phyloP scores from a whole-genome alignment of 2,329 filamentous ascomycete species.

The Berkeleyomyces basicola region DNA sequence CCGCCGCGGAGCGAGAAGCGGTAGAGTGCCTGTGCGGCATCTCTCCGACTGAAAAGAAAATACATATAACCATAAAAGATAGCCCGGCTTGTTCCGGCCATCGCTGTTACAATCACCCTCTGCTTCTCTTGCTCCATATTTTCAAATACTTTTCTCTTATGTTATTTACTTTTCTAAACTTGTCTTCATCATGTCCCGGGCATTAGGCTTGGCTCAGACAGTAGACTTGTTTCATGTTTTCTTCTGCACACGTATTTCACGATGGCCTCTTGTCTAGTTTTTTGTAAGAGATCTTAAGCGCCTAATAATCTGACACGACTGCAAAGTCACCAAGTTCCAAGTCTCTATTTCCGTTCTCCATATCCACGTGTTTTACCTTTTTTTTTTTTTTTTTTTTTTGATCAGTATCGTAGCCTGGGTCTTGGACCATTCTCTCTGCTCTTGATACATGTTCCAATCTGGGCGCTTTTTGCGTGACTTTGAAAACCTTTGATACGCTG shows the following conservation, averaged over 20 bases:
- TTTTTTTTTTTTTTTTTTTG: no score
- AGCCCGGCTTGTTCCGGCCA: not conserved
- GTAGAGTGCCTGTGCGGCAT: not conserved
- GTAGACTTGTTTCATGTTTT: not conserved
- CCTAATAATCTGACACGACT: not conserved
- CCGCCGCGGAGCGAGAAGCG: conserved; percentile 1
- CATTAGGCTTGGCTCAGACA: not conserved
- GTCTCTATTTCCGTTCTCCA: not conserved
- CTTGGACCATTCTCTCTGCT: no score
- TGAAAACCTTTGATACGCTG: no score
- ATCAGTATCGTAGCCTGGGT: no score
- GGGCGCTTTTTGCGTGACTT: no score
- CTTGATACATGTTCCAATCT: no score
- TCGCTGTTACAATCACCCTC: not conserved
- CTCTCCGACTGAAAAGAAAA: not conserved
- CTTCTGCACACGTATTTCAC: not conserved
- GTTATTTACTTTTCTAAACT: not conserved
- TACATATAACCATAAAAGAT: not conserved
- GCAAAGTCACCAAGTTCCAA: not conserved
- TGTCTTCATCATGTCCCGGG: not conserved
- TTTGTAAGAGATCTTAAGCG: not conserved
- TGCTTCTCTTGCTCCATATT: not conserved
- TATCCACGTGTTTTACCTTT: no score
- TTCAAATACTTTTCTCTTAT: not conserved
- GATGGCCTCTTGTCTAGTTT: not conserved